Percentiles rank a stretch among this genome's conserved stretches.
Conservation (phyloP, 2,329 filamentous ascomycete species). For the Didymella glomerata region DNA sequence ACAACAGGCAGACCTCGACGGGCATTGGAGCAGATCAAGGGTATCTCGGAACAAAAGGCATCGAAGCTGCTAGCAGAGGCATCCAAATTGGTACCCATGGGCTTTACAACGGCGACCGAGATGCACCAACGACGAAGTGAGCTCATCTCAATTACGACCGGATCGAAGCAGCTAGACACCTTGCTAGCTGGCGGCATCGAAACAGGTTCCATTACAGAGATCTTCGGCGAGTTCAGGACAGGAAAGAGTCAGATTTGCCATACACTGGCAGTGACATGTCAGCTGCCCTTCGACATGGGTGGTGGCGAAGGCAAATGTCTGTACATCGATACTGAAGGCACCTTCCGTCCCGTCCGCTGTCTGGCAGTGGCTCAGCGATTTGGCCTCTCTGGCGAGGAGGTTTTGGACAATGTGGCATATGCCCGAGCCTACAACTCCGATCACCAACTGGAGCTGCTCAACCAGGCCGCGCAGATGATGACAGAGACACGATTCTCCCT, state of each 20-base stretch:
- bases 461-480: conserved; percentile 98
- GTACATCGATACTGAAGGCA: conserved; percentile 98
- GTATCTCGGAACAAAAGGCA: conserved; percentile 96
- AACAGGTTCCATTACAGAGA: conserved; percentile 96
- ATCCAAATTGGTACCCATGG: conserved; percentile 98
- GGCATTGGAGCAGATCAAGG: conserved; percentile 92
- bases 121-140: conserved; percentile 98
- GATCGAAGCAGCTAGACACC: conserved; percentile 96
- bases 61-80: conserved; percentile 90
- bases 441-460: conserved; percentile 92
- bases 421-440: conserved; percentile 98
- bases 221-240: conserved; percentile 97
- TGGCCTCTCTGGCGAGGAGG: conserved; percentile 94
- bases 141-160: conserved; percentile 96
- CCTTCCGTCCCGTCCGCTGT: conserved; percentile 87
- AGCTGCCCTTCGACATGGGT: conserved; percentile 98
- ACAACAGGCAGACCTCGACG: conserved; percentile 66
- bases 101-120: conserved; percentile 97
- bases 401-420: conserved; percentile 97
- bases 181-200: conserved; percentile 93
- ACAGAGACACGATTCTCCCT: conserved; percentile 97
- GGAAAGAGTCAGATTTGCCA: conserved; percentile 99
- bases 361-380: conserved; percentile 93
- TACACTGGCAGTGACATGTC: conserved; percentile 97
- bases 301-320: conserved; percentile 97